Conservation (phyloP, 805 yeast species). For the Metschnikowia amazonensis region DNA sequence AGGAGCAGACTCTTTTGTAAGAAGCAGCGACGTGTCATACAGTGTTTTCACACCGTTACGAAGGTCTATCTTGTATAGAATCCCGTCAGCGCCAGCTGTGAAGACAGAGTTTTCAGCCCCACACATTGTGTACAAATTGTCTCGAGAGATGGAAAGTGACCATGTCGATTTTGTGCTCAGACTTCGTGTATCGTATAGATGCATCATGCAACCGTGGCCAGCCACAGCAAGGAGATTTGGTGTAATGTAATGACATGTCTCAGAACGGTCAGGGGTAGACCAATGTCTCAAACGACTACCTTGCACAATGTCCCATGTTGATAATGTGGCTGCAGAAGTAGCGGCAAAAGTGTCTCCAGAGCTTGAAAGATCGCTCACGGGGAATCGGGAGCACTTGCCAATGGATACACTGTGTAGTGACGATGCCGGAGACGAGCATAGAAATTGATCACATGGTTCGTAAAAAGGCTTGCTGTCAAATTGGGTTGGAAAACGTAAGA, state of each 20-base stretch:
- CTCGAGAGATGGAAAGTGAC: constrained; percentile 11
- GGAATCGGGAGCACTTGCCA: constrained; percentile 18
- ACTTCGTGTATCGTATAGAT: constrained; percentile 14
- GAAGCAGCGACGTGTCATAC: neutral
- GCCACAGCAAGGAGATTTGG: constrained; percentile 14
- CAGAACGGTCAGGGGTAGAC: constrained; percentile 11
- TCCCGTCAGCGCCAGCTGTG: constrained; percentile 19
- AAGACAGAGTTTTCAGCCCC: constrained; percentile 9
- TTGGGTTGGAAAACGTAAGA: constrained; percentile 6
- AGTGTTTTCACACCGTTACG: constrained; percentile 7
- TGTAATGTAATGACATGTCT: constrained; percentile 11
- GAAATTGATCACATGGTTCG: neutral
- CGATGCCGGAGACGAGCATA: neutral
- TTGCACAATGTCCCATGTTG: constrained; percentile 16
- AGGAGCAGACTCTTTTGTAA: neutral
- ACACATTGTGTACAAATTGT: constrained; percentile 17
- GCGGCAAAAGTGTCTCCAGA: constrained; percentile 10
- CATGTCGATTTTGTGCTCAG: constrained; percentile 9
- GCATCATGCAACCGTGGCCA: constrained; percentile 17
- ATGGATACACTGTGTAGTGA: constrained; percentile 4
- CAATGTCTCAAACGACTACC: constrained; percentile 10
- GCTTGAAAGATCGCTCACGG: constrained; percentile 13
- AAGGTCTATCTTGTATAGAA: constrained; percentile 14
- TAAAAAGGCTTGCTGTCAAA: neutral
- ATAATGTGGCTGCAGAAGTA: constrained; percentile 11